These are phyloP conservation scores for Cyberlindnera euphorbiiphila DNA, from an alignment of 805 yeast species.

Conservation along the genomic window DNA sequence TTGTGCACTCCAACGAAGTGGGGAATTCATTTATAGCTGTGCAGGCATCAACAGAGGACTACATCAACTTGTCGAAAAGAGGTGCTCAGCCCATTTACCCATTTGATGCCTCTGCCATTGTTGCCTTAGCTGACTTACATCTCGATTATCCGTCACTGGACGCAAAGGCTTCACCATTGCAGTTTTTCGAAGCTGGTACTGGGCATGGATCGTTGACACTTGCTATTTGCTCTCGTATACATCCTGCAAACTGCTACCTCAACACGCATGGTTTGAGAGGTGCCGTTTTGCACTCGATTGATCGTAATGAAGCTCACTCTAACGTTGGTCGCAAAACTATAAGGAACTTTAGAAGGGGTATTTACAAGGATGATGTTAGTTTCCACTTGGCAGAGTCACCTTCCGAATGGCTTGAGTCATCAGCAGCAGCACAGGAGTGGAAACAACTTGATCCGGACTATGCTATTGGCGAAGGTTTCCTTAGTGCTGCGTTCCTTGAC, in stretches of 20 bases:
- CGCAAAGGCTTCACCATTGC: slow-evolving; percentile 29
- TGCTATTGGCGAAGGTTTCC: slow-evolving; percentile 27
- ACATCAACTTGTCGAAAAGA: slow-evolving; percentile 36
- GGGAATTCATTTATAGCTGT: slow-evolving; percentile 33
- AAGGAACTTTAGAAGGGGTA: slow-evolving; percentile 38
- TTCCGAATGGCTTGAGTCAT: slow-evolving; percentile 35
- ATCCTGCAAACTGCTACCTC: slow-evolving; percentile 40
- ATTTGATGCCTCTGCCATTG: slow-evolving; percentile 45
- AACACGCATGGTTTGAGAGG: slow-evolving; percentile 32
- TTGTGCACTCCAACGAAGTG: slow-evolving; percentile 26
- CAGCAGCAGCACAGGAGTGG: slow-evolving; percentile 26
- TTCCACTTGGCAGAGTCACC: slow-evolving; percentile 43
- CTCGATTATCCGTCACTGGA: slow-evolving; percentile 35
- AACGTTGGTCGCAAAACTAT: slow-evolving; percentile 40
- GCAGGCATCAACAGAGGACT: slow-evolving; percentile 45
- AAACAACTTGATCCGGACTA: slow-evolving; percentile 19
- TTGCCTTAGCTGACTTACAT: slow-evolving; percentile 43
- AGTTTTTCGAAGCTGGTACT: slow-evolving; percentile 50
- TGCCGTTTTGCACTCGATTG: slow-evolving; percentile 44
- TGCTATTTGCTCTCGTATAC: slow-evolving; percentile 39
- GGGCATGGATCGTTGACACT: slow-evolving; percentile 51
- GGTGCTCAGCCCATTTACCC: slow-evolving; percentile 51
- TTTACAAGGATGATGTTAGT: slow-evolving; percentile 41
- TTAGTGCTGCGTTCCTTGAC: slow-evolving; percentile 44
- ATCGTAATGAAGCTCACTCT: slow-evolving; percentile 37